Conservation (phyloP, 2,329 filamentous ascomycete genomes). For the Ceratocystis cacaofunesta region DNA sequence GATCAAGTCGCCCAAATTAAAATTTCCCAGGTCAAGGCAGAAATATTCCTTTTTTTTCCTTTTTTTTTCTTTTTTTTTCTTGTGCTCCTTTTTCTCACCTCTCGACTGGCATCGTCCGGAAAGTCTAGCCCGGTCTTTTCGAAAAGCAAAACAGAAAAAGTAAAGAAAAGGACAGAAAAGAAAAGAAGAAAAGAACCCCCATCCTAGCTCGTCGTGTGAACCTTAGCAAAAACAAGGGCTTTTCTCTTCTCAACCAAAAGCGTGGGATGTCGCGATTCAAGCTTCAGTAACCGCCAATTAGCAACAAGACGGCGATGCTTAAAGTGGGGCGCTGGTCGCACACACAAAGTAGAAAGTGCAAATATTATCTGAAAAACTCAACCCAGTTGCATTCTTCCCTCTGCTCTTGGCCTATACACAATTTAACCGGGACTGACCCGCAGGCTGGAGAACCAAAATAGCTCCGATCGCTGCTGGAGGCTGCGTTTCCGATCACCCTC, state of each 20-base stretch:
- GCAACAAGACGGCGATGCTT: background rate
- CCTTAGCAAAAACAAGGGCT: background rate
- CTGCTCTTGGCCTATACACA: background rate
- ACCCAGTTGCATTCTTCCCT: background rate
- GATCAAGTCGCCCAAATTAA: background rate
- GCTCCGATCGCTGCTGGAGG: background rate
- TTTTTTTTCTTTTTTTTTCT: background rate
- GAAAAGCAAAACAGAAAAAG: too few relatives aligned
- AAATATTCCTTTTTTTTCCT: background rate
- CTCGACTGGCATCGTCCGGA: background rate
- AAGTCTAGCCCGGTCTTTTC: background rate
- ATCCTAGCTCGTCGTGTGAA: background rate
- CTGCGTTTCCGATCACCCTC: background rate
- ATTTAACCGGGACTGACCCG: background rate
- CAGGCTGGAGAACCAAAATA: background rate
- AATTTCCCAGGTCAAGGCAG: background rate
- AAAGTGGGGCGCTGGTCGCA: background rate
- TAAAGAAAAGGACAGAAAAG: too few relatives aligned
- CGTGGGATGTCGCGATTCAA: slow-evolving; percentile 1
- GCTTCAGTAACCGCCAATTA: background rate
- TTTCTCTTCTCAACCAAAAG: background rate
- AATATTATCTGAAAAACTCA: background rate
- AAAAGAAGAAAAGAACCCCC: background rate
- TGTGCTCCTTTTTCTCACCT: background rate
- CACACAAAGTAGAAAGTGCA: background rate